Base-by-base conservation (phyloP, 768 basidiomycete species). In the Suillus variegatus region DNA sequence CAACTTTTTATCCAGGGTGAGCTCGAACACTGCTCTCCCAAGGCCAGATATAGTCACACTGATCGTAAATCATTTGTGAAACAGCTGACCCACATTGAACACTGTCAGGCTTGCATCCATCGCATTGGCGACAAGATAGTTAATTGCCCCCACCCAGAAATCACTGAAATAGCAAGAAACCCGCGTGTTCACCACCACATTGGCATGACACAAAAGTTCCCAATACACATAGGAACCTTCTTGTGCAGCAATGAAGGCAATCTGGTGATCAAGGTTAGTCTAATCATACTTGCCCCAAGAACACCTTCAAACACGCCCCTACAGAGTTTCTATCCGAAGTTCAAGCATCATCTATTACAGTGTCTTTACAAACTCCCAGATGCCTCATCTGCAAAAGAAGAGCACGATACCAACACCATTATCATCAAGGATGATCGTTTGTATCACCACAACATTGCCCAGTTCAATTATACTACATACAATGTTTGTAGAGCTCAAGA, bases 21-120 rank as follows among this genome's bases (percentile, higher is more conserved):
- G 70, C 28, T 76, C 81, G 76, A 82, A 79, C 52, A 75, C 47
- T 9, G 61, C 1, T 22, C 32, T 35, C 49, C 25, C 4, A 66
- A 66, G 14, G 18, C 36, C 3, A 47, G 65, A n/a, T 65, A 57
- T 54, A 28, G n/a, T 6, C 49, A 46, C 6, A 65, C 40, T 0
- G 63, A 56, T 22, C 16, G 32, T n/a, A 65, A 67, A 44, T 20
- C 5, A n/a, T 64, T 51, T 22, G 55, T 58, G 6, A 22, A 22
- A 28, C 67, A 67, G 28, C 40, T 67, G 12, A 54, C 63, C 28
- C 25, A 41, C 6, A 67, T 64, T 41, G 32, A 28, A 28, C 3
- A 3, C 28, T 3, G 28, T 28, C 28, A 28, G 28, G 28, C 28
- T 28, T 3, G 3, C 32, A 67, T 64, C 22, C 51, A 38, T 40